These are phyloP conservation scores for Trichoderma sp. DNA, from an alignment of 2,329 filamentous ascomycete genomes.

Conservation along the genomic window DNA sequence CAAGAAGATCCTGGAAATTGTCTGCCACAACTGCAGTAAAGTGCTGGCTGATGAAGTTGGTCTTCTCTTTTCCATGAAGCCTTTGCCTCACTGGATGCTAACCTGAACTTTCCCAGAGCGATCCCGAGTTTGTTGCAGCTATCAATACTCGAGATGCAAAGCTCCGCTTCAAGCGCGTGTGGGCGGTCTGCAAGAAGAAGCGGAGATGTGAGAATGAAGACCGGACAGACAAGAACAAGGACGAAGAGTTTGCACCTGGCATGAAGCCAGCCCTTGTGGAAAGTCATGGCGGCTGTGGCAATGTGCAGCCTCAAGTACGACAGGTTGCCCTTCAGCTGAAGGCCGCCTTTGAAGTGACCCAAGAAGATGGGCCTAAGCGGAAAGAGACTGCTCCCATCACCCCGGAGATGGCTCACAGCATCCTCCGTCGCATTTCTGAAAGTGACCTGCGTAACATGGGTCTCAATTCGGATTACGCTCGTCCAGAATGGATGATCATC, in stretches of 20 bases:
- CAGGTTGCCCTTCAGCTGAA: conserved; percentile 82
- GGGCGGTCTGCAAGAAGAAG: conserved; percentile 88
- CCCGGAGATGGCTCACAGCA: conserved; percentile 77
- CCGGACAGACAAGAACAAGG: conserved; percentile 64
- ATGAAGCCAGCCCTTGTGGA: conserved; percentile 49
- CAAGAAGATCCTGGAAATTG: conserved; percentile 97
- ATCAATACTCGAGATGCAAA: conserved; percentile 88
- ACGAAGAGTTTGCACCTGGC: conserved; percentile 63
- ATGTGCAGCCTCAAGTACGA: conserved; percentile 81
- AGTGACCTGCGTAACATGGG: conserved; percentile 83
- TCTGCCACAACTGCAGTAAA: conserved; percentile 98
- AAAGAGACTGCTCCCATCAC: conserved; percentile 80
- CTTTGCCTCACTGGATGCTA: conserved; percentile 57
- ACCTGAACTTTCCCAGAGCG: conserved; percentile 63
- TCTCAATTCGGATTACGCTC: conserved; percentile 88
- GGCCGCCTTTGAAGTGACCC: conserved; percentile 61
- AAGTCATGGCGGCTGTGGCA: conserved; percentile 89
- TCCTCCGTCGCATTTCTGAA: conserved; percentile 81
- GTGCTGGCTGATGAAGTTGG: conserved; percentile 97
- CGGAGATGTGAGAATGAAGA: conserved; percentile 77
- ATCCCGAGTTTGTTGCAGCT: conserved; percentile 78
- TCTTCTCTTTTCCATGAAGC: conserved; percentile 55
- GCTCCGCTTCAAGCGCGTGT: conserved; percentile 87
- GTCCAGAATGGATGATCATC: conserved; percentile 97
- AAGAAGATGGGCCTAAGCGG: conserved; percentile 67